Evolutionary conservation across 371 early-diverging fungal species (phyloP).

Genomic region (Apophysomyces variabilis): DNA sequence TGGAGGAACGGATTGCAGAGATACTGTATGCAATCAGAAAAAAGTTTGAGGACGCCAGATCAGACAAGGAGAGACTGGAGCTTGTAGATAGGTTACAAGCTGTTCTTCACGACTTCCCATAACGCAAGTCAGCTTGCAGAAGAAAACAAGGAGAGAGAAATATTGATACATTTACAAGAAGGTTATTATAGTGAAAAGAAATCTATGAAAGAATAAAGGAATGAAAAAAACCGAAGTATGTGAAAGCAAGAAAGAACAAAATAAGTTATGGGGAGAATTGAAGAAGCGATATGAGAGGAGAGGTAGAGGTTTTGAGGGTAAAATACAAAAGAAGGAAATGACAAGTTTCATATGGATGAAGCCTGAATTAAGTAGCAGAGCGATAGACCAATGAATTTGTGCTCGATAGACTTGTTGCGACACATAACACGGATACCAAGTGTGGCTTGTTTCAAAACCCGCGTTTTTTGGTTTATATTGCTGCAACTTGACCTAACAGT

Average conservation of each 20-base stretch:
- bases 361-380: too few species aligned
- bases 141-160: not conserved
- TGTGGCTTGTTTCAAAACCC: too few species aligned
- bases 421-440: too few species aligned
- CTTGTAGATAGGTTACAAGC: conserved; percentile 4
- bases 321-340: too few species aligned
- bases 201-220: not conserved
- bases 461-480: too few species aligned
- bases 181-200: not conserved
- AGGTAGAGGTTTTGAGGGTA: too few species aligned
- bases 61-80: not conserved
- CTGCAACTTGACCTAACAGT: not conserved
- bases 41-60: not conserved
- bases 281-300: too few species aligned
- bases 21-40: not conserved
- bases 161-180: not conserved
- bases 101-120: conserved; percentile 3
- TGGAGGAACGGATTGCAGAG: not conserved
- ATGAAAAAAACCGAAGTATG: not conserved
- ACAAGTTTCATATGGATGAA: too few species aligned
- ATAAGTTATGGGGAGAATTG: too few species aligned
- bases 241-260: too few species aligned
- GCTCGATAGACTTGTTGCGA: too few species aligned
- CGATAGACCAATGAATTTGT: too few species aligned
- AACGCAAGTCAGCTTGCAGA: not conserved